These are phyloP conservation scores for Pilaira anomala DNA, from an alignment of 192 early-diverging fungal genomes.

Conservation along the genomic window DNA sequence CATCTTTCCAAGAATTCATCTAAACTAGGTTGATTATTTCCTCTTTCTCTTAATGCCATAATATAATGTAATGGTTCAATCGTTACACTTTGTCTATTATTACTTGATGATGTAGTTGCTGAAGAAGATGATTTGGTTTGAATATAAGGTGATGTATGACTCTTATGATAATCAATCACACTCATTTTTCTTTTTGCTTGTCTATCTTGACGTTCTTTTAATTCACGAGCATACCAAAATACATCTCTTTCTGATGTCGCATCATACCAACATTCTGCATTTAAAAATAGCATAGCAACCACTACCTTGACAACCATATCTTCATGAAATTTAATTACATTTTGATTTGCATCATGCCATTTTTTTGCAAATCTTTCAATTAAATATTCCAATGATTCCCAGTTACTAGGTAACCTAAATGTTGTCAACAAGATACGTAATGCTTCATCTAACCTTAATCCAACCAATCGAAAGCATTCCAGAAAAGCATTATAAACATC, in stretches of 20 bases:
- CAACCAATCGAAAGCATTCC: slow-evolving; percentile 51
- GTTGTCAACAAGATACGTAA: slow-evolving; percentile 53
- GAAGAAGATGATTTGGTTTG: slow-evolving; percentile 5
- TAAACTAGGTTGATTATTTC: neutral
- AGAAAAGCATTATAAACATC: slow-evolving; percentile 58
- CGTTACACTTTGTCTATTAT: slow-evolving; percentile 11
- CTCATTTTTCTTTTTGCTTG: slow-evolving; percentile 14
- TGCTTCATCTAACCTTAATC: slow-evolving; percentile 55
- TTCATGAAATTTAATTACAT: slow-evolving; percentile 51
- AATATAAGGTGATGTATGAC: neutral
- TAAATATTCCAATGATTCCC: slow-evolving; percentile 44
- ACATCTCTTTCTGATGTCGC: slow-evolving; percentile 38
- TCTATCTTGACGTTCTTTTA: slow-evolving; percentile 28
- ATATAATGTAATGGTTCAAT: slow-evolving; percentile 28
- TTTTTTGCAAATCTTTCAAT: slow-evolving; percentile 59
- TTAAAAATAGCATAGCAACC: slow-evolving; percentile 59
- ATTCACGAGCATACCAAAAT: slow-evolving; percentile 34
- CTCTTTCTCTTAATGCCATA: slow-evolving; percentile 7
- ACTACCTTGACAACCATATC: slow-evolving; percentile 57
- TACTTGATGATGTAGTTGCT: neutral
- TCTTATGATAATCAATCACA: slow-evolving; percentile 11
- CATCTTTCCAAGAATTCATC: slow-evolving; percentile 33
- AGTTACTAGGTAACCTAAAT: slow-evolving; percentile 52
- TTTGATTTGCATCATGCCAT: slow-evolving; percentile 62
- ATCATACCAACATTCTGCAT: slow-evolving; percentile 57